Evolutionary conservation across 2,329 filamentous ascomycete genomes (phyloP), one percentile per base, ranked within the genome.

Genomic region (Fusarium vanettenii): DNA sequence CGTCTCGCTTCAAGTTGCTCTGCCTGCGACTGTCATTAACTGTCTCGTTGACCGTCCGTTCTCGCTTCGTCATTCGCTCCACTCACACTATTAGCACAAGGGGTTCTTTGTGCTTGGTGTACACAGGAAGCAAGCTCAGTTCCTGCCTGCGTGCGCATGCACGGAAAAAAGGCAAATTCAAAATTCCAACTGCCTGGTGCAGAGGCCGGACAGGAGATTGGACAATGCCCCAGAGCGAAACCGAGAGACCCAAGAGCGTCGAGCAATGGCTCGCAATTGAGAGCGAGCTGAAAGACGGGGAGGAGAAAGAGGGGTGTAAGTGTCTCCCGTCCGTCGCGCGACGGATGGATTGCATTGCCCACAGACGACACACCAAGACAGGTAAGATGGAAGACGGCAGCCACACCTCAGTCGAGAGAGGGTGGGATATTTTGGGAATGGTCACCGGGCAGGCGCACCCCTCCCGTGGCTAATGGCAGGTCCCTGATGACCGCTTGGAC

Each of bases 371-470:
- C 29, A 57, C 20, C 52, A 35, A 57, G 29, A 33, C 11, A 33
- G 31, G 52, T 31, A 31, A 37, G 33, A 22, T 50, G 45, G 45
- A 66, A 43, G 52, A 70, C 35, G 43, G 61, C 64, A 74, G 60
- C 60, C 50, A 68, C 68, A 71, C 67, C 65, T 70, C 64, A 67
- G 70, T 70, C 67, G n/a, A 68, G 60, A 68, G 60, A 73, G 60
- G 45, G 60, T 74, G 64, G 67, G 76, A 74, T 78, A 77, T 78
- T 76, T 77, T 78, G 69, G 76, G 63, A 64, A 77, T 64, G 68
- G 72, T 73, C 72, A 77, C 70, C 69, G 67, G 71, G 69, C 65
- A 43, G 50, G 48, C 57, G 52, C 72, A 75, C 73, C 70, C 73
- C 73, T 60, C 60, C 55, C 70, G 73, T 76, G 62, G 62, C 63